Evolutionary conservation across 495 filamentous ascomycete species (phyloP), one percentile per base, ranked within the genome.

Genomic region (Penicillium pancosmium): DNA sequence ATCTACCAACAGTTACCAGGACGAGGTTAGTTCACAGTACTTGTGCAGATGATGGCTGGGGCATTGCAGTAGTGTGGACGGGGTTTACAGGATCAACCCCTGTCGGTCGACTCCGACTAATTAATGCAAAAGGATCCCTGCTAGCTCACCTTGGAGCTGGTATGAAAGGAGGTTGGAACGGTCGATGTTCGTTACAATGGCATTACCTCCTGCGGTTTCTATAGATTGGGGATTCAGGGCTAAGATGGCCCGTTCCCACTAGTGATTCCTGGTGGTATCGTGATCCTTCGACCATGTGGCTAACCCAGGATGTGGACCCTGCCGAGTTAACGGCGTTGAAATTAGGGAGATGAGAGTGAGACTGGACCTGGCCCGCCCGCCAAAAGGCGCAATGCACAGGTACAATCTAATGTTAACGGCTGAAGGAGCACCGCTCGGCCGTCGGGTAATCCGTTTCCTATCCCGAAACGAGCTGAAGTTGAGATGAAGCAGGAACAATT

Each of bases 261-360:
- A 10, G 23, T 12, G 5, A 52, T 33, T 36, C 43, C 34, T 36
- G 61, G 27, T 31, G 27, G 27, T 31, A 31, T 31, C 27, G 27
- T 31, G 35, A 56, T 59, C 61, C 52, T 63, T 60, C 46, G 54
- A 18, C 58, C 62, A 65, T 55, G 60, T 65, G 62, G 62, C 34
- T n/a, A 15, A 23, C 13, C 62, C 48, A 47, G 58, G 58, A 52
- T 65, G 23, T 31, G 34, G 15, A 54, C 55, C 55, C 57, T 55
- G 23, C 21, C 15, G 18, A 15, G 16, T 34, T n/a, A 43, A 15
- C 44, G 21, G 27, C n/a, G 9, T 12, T 23, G 21, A 43, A 21
- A 47, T 38, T 1, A 49, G 49, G 59, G 59, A 52, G 47, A 61
- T 46, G 41, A 48, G 31, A 27, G 21, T 50, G 34, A 51, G 55